A percentile compares a stretch with the other conserved stretches of the same genome.
phyloP scores from a whole-genome alignment of 805 yeast genomes.

The Yamadazyma insecticola region DNA sequence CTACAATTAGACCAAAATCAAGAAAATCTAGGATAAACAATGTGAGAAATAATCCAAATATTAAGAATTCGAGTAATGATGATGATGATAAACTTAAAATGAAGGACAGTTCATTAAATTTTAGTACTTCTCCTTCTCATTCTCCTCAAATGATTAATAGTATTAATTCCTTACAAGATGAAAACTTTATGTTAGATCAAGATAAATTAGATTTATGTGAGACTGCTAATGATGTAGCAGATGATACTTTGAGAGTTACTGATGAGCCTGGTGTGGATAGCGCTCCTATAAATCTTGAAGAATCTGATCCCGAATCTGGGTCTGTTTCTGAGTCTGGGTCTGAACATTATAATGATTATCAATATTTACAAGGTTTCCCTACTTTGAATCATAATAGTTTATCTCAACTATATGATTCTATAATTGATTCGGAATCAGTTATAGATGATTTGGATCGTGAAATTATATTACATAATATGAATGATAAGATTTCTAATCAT shows the following conservation, averaged over 20 bases:
- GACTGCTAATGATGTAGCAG: conserved; percentile 18
- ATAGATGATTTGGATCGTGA: conserved; percentile 27
- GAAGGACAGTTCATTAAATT: conserved; percentile 13
- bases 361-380: conserved; percentile 6
- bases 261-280: conserved; percentile 26
- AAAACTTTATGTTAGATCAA: conserved; percentile 26
- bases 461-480: conserved; percentile 26
- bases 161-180: conserved; percentile 25
- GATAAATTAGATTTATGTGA: conserved; percentile 31
- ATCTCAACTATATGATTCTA: conserved; percentile 27
- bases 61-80: neutral
- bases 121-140: conserved; percentile 31
- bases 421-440: conserved; percentile 30
- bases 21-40: conserved; percentile 16
- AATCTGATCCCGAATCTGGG: conserved; percentile 14
- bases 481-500: conserved; percentile 26
- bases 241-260: conserved; percentile 20
- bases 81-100: conserved; percentile 4
- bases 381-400: conserved; percentile 12
- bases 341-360: conserved; percentile 6
- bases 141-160: conserved; percentile 38
- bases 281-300: conserved; percentile 20
- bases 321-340: conserved; percentile 14
- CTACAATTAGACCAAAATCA: conserved; percentile 31
- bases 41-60: neutral